phyloP scores from a whole-genome alignment of 306 rosid genomes.

The Begonia loranthoides region DNA sequence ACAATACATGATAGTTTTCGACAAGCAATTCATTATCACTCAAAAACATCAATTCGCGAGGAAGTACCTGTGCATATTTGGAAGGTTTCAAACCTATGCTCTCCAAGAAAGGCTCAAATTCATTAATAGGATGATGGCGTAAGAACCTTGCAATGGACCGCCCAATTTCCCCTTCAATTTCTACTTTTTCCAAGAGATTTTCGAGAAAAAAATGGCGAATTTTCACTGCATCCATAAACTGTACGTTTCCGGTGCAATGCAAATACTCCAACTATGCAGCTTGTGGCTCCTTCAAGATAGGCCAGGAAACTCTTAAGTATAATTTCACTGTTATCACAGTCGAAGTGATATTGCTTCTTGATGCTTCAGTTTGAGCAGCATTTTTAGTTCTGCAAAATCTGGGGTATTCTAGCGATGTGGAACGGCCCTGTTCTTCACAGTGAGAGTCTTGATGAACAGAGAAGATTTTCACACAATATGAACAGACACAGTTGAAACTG shows the following conservation, averaged over 20 bases:
- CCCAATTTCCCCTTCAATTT: slow-evolving; percentile 10
- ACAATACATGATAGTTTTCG: slow-evolving; percentile 36
- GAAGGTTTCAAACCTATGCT: slow-evolving; percentile 64
- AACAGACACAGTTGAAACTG: slow-evolving; percentile 10
- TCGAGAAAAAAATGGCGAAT: slow-evolving; percentile 46
- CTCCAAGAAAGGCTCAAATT: slow-evolving; percentile 80
- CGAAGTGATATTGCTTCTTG: neutral
- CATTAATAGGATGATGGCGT: slow-evolving; percentile 67
- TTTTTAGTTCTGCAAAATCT: slow-evolving; percentile 26
- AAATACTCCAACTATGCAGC: slow-evolving; percentile 64
- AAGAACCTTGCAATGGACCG: slow-evolving; percentile 30
- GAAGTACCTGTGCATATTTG: slow-evolving; percentile 45
- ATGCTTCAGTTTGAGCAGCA: slow-evolving; percentile 2
- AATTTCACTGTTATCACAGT: slow-evolving; percentile 3
- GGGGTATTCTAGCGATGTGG: slow-evolving; percentile 19
- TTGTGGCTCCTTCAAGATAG: slow-evolving; percentile 35
- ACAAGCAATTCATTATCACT: slow-evolving; percentile 40
- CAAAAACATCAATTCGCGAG: slow-evolving; percentile 35
- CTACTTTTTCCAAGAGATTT: slow-evolving; percentile 30
- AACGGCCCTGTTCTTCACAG: slow-evolving; percentile 10
- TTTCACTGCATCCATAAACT: slow-evolving; percentile 47
- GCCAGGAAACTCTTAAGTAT: slow-evolving; percentile 5
- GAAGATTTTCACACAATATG: slow-evolving; percentile 9
- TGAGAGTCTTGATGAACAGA: slow-evolving; percentile 4
- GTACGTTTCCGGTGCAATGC: slow-evolving; percentile 45